A percentile compares a stretch with the other conserved stretches of the same genome.
Conservation (phyloP, 805 yeast species). For the Candida tallmaniae region DNA sequence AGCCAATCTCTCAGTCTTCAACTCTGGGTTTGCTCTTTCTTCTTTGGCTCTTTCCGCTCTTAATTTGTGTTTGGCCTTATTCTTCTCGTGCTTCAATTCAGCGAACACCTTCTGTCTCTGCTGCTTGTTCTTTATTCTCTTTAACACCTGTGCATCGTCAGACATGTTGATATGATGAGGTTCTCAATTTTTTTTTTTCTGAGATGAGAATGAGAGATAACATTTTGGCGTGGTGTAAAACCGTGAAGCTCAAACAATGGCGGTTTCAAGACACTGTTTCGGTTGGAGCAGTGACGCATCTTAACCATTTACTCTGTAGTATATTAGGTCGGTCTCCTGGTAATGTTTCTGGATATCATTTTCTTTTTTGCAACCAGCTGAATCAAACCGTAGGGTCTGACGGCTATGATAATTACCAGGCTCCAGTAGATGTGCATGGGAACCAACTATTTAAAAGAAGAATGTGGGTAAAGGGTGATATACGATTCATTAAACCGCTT, state of each 20-base stretch:
- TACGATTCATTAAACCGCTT: slow-evolving; percentile 34
- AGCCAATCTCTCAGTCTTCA: slow-evolving; percentile 72
- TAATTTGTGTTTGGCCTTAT: slow-evolving; percentile 70
- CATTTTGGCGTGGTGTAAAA: slow-evolving; percentile 16
- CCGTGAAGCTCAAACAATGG: slow-evolving; percentile 17
- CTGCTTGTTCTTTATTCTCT: slow-evolving; percentile 66
- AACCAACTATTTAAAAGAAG: slow-evolving; percentile 47
- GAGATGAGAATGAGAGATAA: slow-evolving; percentile 3
- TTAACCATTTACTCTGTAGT: slow-evolving; percentile 13
- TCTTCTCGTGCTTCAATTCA: slow-evolving; percentile 66
- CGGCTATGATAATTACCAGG: slow-evolving; percentile 78
- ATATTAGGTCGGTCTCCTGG: slow-evolving; percentile 7
- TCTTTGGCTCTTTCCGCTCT: slow-evolving; percentile 84
- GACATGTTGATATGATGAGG: neutral
- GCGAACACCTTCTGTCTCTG: slow-evolving; percentile 76
- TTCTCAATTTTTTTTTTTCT: slow-evolving; percentile 1
- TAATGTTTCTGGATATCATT: slow-evolving; percentile 49
- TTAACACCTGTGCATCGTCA: slow-evolving; percentile 26
- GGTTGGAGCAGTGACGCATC: slow-evolving; percentile 16
- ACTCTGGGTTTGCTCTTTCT: slow-evolving; percentile 77
- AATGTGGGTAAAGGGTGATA: slow-evolving; percentile 76
- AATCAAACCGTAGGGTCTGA: slow-evolving; percentile 51
- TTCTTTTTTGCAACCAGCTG: slow-evolving; percentile 62
- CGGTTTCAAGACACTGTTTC: slow-evolving; percentile 17
- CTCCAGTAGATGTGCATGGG: slow-evolving; percentile 39